These are phyloP conservation scores for Lyophyllum decastes DNA, from an alignment of 768 basidiomycete genomes.

Conservation along the genomic window DNA sequence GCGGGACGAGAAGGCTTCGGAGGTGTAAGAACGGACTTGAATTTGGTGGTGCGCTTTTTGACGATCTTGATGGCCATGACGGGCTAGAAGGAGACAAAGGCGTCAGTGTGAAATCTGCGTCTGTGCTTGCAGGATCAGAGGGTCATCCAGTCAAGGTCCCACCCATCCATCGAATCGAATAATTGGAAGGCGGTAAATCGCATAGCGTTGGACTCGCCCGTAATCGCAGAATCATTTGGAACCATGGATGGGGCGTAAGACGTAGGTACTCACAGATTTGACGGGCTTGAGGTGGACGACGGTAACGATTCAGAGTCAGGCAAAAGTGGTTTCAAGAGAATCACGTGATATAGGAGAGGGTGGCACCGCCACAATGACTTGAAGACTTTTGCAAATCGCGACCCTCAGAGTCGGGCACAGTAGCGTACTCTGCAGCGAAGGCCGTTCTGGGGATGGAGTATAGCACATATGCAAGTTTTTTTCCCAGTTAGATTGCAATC, in stretches of 20 bases:
- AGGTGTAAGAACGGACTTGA: constrained; percentile 71
- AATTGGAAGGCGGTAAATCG: neutral
- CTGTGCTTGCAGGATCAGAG: constrained; percentile 22
- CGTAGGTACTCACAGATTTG: constrained; percentile 49
- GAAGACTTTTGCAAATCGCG: neutral
- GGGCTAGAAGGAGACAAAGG: constrained; percentile 27
- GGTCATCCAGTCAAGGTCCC: constrained; percentile 37
- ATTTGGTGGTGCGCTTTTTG: constrained; percentile 96
- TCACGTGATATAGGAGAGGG: constrained; percentile 9
- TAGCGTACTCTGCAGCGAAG: neutral
- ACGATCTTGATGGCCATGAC: constrained; percentile 63
- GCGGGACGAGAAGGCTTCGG: constrained; percentile 7
- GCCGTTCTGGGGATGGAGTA: neutral
- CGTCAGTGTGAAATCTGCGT: constrained; percentile 23
- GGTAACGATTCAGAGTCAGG: constrained; percentile 30
- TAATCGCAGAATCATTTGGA: constrained; percentile 12
- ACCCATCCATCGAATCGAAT: constrained; percentile 16
- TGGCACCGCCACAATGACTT: neutral
- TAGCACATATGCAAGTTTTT: neutral
- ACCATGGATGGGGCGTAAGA: constrained; percentile 26
- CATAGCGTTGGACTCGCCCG: constrained; percentile 15
- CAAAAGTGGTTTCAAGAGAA: constrained; percentile 15
- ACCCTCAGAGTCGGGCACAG: neutral
- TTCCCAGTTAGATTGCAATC: neutral
- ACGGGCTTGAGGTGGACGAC: constrained; percentile 51